These are phyloP conservation scores for Chalciporus piperatus DNA, from an alignment of 768 basidiomycete genomes.

Conservation along the genomic window DNA sequence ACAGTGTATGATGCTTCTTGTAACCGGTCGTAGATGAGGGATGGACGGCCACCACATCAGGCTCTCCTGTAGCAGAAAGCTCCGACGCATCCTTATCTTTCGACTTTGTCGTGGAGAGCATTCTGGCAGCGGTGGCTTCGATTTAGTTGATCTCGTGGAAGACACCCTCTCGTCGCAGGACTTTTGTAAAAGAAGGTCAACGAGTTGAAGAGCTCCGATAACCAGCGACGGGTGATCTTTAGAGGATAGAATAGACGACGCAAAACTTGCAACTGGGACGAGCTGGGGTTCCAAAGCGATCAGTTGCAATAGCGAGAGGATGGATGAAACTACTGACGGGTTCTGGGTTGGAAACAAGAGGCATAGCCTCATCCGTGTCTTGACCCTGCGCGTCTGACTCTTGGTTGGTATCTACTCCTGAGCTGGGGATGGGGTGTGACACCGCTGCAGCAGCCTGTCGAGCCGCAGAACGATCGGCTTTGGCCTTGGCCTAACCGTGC, in stretches of 20 bases:
- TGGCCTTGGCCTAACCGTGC: conserved; percentile 55
- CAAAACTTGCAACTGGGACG: conserved; percentile 93
- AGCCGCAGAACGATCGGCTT: conserved; percentile 73
- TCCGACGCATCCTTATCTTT: conserved; percentile 44
- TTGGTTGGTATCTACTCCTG: conserved; percentile 25
- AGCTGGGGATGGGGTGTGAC: conserved; percentile 29
- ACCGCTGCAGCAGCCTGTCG: conserved; percentile 46
- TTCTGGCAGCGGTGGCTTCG: conserved; percentile 66
- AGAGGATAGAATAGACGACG: conserved; percentile 89
- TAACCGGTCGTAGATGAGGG: conserved; percentile 52
- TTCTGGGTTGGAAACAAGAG: conserved; percentile 32
- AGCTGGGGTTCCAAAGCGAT: conserved; percentile 45
- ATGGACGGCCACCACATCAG: conserved; percentile 26
- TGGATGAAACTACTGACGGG: conserved; percentile 46
- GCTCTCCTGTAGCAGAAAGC: conserved; percentile 36
- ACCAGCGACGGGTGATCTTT: conserved; percentile 87
- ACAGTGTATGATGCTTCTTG: conserved; percentile 66
- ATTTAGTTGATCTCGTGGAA: conserved; percentile 95
- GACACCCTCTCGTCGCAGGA: conserved; percentile 93
- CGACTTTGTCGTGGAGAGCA: conserved; percentile 51
- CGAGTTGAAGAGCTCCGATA: conserved; percentile 86
- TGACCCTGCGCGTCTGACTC: conserved; percentile 38
- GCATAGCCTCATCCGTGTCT: conserved; percentile 41
- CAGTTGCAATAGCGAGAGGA: conserved; percentile 1
- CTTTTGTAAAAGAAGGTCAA: conserved; percentile 86